These are phyloP conservation scores for Kalaharituber pfeilii DNA, from an alignment of 2,329 filamentous ascomycete genomes.

Conservation along the genomic window DNA sequence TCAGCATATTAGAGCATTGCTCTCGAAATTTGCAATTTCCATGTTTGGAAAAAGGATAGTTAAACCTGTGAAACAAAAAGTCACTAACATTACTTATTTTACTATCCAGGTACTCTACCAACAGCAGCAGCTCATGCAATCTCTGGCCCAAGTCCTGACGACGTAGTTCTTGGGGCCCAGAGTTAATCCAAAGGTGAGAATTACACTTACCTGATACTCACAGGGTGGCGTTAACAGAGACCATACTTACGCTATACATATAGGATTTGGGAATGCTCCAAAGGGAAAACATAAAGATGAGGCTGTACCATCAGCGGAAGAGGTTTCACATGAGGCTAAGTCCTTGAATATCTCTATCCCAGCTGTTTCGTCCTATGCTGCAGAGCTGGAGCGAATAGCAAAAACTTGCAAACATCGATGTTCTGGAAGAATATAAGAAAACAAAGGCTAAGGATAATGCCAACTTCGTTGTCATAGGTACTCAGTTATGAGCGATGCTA, in stretches of 20 bases:
- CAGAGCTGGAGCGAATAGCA: conserved; percentile 30
- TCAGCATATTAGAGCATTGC: conserved; percentile 18
- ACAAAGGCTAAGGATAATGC: conserved; percentile 59
- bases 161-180: conserved; percentile 73
- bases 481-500: too few relatives aligned
- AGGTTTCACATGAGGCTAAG: too few relatives aligned
- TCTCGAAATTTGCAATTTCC: conserved; percentile 29
- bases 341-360: too few relatives aligned
- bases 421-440: conserved; percentile 62
- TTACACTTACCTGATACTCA: too few relatives aligned
- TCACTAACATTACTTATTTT: conserved; percentile 18
- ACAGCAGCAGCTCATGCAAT: conserved; percentile 41
- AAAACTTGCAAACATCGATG: conserved; percentile 61
- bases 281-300: not conserved
- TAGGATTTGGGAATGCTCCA: conserved; percentile 22
- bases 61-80: conserved; percentile 7
- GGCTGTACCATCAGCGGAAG: too few relatives aligned
- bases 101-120: conserved; percentile 27
- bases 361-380: conserved; percentile 5
- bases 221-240: too few relatives aligned
- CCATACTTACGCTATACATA: too few relatives aligned
- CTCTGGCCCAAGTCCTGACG: conserved; percentile 75
- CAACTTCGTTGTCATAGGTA: conserved; percentile 86
- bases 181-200: conserved; percentile 31
- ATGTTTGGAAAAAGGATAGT: conserved; percentile 29